Evolutionary conservation across 2,329 filamentous ascomycete species (phyloP), one percentile per base, ranked within the genome.

Genomic region (Penicillium olsonii): DNA sequence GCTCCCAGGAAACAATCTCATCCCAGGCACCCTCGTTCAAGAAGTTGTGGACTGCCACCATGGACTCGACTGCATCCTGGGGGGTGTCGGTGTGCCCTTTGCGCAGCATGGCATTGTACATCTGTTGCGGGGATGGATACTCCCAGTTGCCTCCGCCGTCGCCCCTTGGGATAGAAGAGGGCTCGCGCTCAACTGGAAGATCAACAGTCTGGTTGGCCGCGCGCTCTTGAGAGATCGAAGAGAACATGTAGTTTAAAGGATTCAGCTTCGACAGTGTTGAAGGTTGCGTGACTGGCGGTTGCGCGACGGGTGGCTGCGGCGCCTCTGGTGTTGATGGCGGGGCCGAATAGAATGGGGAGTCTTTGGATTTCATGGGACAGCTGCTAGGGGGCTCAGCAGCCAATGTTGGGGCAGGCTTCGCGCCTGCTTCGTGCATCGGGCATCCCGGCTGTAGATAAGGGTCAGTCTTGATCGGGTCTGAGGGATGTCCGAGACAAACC

Each of bases 31-130:
- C 94, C 71, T 99, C 94, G 69, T 99, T 99, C 51, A 99, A 73
- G 65, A 96, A 97, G 73, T 99, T 99, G 78, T 99, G 94, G 10
- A 97, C 90, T 0, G 90, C 88, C 5, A 99, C 94, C 94, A 99
- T 99, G 65, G 87, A 86, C 73, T 96, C 92, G 12, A 99, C 92
- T 3, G 92, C 91, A 17, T 92, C 94, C 46, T 90, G 83, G 48
- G 95, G 92, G 0, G 94, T 97, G 68, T 97, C 92, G 0, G 88
- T 91, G 73, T 96, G 94, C 50, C 94, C 94, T 74, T 99, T 99
- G 56, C 94, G 87, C 54, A 97, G 77, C 74, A 99, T 87, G 7
- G 94, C 94, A 66, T 99, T 97, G 79, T 97, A 99, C 94, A 99
- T 99, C 73, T 99, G 94, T 75, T 99, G 94, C 0, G 94, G 92